These are phyloP conservation scores for Trichosporon faecale DNA, from an alignment of 1,284 basidiomycete genomes.

Conservation along the genomic window DNA sequence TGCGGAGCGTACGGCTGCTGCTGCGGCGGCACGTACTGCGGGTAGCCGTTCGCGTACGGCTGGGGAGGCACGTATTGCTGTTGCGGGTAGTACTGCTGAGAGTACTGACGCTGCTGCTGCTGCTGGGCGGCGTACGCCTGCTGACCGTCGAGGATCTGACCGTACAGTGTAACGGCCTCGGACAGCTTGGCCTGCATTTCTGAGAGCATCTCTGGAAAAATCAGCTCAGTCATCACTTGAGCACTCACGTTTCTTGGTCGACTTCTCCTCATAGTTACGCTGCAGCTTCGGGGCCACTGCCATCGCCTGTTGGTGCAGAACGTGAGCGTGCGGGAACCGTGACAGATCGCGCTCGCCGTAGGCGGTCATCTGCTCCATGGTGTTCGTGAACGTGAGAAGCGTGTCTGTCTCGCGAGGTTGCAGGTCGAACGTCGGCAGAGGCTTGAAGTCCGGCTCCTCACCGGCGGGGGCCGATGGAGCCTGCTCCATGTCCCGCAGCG, in stretches of 20 bases:
- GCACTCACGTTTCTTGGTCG: conserved; percentile 75
- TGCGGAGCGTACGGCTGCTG: conserved; percentile 20
- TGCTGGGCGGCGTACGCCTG: conserved; percentile 48
- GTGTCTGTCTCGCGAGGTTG: conserved; percentile 74
- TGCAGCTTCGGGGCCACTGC: conserved; percentile 77
- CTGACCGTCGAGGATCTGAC: conserved; percentile 80
- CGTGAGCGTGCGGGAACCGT: conserved; percentile 74
- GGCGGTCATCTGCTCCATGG: conserved; percentile 75
- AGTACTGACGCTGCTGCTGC: conserved; percentile 36
- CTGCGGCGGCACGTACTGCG: conserved; percentile 14
- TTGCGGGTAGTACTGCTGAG: conserved; percentile 19
- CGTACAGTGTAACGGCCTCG: conserved; percentile 85
- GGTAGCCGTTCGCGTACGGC: conserved; percentile 15
- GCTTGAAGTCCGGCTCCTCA: conserved; percentile 55
- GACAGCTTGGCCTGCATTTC: conserved; percentile 94
- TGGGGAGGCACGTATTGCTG: conserved; percentile 15
- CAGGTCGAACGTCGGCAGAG: conserved; percentile 70
- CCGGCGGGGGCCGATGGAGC: conserved; percentile 73
- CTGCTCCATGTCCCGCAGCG: conserved; percentile 76
- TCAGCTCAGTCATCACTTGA: not conserved
- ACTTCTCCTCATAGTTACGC: conserved; percentile 78
- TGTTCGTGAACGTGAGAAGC: conserved; percentile 83
- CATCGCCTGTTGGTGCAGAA: conserved; percentile 79
- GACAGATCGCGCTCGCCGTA: conserved; percentile 73
- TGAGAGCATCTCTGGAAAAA: conserved; percentile 66